Evolutionary conservation across 2,329 filamentous ascomycete species (phyloP), one percentile per base, ranked within the genome.

Genomic region (Elsinoe fawcettii): DNA sequence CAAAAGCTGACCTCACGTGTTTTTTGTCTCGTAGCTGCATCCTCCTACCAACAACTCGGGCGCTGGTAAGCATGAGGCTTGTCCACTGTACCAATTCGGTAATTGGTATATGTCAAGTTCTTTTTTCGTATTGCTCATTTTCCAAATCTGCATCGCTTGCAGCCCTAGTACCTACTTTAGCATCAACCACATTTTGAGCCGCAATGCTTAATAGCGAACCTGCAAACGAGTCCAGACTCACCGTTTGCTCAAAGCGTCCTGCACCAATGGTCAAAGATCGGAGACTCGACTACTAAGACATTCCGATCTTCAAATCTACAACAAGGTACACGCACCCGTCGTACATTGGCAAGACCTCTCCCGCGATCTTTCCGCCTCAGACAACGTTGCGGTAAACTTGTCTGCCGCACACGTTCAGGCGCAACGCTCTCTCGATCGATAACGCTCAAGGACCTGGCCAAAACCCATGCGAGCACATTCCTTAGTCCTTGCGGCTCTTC

Each of bases 351-450:
- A 36, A 53, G 14, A 39, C 49, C 18, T 11, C 23, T 53, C 34
- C 32, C 32, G 34, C 12, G 2, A 11, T 36, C 34, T 46, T 14
- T 46, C 41, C 41, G 41, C 41, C 20, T 36, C 30, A 53, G 32
- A 53, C 49, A 53, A 27, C 46, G 49, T 53, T 53, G 32, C 18
- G 34, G 32, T 25, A 11, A 39, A 53, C 20, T 20, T 30, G 49
- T 53, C 14, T 25, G 20, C 49, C 30, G 49, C 49, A 16, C 14
- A 30, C 16, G 49, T 51, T 51, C 7, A 16, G 25, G 3, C 25
- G 30, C 46, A 53, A 53, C 49, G 49, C 12, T 39, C 34, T 9
- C 30, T 12, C 11, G 22, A 53, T 39, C 49, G 49, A 11, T 14
- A 39, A 37, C 47, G 49, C 25, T 23, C 5, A 22, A 7, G 25